Evolutionary conservation across 306 rosid species (phyloP).

Genomic region (Quercus rubra): DNA sequence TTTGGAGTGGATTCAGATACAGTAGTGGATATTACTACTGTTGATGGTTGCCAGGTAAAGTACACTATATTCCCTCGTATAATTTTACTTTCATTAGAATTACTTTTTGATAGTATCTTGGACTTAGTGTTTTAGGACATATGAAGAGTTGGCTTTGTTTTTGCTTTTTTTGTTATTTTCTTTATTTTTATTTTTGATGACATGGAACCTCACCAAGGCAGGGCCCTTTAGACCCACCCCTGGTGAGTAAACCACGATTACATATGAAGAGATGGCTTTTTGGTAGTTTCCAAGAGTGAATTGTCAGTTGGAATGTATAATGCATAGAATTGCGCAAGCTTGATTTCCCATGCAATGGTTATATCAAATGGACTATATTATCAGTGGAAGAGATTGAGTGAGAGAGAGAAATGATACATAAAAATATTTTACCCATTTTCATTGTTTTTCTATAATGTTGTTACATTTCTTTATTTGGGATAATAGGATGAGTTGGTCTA

Average conservation of each 20-base stretch:
- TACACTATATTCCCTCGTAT: conserved; percentile 12
- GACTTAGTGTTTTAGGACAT: neutral
- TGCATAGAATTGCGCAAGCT: neutral
- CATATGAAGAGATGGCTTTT: neutral
- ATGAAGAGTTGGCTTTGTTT: neutral
- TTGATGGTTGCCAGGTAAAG: conserved; percentile 96
- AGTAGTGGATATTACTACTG: conserved; percentile 79
- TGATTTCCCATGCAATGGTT: neutral
- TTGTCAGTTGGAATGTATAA: neutral
- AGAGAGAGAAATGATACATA: too few species aligned
- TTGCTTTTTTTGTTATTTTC: too few species aligned
- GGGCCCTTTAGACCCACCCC: too few species aligned
- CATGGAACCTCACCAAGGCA: too few species aligned
- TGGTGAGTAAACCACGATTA: too few species aligned
- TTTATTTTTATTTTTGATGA: too few species aligned
- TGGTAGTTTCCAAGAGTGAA: neutral
- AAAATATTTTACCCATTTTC: too few species aligned
- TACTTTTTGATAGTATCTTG: neutral
- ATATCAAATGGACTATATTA: too few species aligned
- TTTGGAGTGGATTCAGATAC: conserved; percentile 73
- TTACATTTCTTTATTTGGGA: neutral
- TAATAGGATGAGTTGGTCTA: neutral
- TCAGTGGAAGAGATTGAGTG: too few species aligned
- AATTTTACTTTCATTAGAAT: neutral
- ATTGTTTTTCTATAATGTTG: neutral